Evolutionary conservation across 768 basidiomycete genomes (phyloP).

Genomic region (Hygrocybe punicea): DNA sequence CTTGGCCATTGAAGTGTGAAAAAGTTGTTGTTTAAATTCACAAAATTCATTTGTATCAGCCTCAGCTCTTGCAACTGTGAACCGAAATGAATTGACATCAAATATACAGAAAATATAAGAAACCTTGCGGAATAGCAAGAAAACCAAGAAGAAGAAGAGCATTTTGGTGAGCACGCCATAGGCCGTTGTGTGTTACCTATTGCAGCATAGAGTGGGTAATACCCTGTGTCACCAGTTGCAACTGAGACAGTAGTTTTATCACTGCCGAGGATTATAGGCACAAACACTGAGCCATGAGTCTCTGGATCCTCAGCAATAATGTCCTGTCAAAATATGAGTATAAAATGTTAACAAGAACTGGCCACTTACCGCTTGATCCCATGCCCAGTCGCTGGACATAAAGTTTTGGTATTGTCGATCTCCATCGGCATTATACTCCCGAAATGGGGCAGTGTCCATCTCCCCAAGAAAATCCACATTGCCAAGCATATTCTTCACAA

Average conservation of each 20-base stretch:
- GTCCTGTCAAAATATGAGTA: slow-evolving; percentile 22
- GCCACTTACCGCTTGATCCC: slow-evolving; percentile 32
- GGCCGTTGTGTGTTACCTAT: slow-evolving; percentile 29
- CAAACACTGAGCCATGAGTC: slow-evolving; percentile 30
- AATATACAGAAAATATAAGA: too few relatives aligned
- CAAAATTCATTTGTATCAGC: slow-evolving; percentile 18
- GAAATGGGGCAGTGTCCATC: slow-evolving; percentile 33
- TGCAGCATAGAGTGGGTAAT: slow-evolving; percentile 35
- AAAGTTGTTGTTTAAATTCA: slow-evolving; percentile 29
- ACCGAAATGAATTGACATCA: background rate
- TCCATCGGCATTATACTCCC: slow-evolving; percentile 21
- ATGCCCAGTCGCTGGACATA: slow-evolving; percentile 40
- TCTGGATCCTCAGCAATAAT: slow-evolving; percentile 20
- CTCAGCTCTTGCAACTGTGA: slow-evolving; percentile 1
- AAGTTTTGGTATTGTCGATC: slow-evolving; percentile 31
- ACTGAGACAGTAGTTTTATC: slow-evolving; percentile 45
- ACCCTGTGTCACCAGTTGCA: slow-evolving; percentile 38
- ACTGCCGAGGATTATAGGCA: slow-evolving; percentile 34
- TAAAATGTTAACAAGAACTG: background rate
- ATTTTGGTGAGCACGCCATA: slow-evolving; percentile 29
- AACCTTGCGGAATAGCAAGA: slow-evolving; percentile 37
- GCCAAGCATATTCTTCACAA: slow-evolving; percentile 30
- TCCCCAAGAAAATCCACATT: slow-evolving; percentile 35
- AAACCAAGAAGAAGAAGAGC: slow-evolving; percentile 31
- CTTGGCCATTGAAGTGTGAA: slow-evolving; percentile 26